Conservation (phyloP, 331 rosid genomes). For the Quercus phellos region DNA sequence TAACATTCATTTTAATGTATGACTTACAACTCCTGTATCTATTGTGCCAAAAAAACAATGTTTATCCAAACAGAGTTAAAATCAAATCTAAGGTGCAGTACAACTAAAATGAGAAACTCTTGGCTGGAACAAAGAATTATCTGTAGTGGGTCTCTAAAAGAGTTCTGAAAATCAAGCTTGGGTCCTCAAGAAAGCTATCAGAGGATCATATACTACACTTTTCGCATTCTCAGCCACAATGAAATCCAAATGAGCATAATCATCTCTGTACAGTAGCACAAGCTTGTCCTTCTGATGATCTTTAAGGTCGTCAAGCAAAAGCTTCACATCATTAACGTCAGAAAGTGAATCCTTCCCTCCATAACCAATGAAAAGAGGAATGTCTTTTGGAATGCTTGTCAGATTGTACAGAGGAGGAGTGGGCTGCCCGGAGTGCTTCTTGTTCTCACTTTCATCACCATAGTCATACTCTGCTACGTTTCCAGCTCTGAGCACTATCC, state of each 20-base stretch:
- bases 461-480: neutral
- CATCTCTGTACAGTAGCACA: neutral
- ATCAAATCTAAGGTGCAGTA: no score
- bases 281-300: neutral
- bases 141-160: no score
- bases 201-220: constrained; percentile 25
- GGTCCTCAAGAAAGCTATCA: constrained; percentile 17
- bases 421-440: constrained; percentile 23
- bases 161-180: neutral
- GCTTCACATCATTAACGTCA: constrained; percentile 23
- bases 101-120: no score
- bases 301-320: neutral
- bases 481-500: neutral
- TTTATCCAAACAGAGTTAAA: no score
- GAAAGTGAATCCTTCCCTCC: constrained; percentile 35
- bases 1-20: no score
- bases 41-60: no score
- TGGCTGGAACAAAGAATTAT: no score
- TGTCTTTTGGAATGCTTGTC: constrained; percentile 28
- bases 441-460: constrained; percentile 10
- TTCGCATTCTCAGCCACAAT: constrained; percentile 30
- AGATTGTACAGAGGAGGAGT: constrained; percentile 38
- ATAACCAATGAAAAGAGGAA: constrained; percentile 38
- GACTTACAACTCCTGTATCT: no score
- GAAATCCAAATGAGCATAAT: constrained; percentile 45